Base-by-base conservation (phyloP, 78 protist genomes). In the Protostelium mycophagum region DNA sequence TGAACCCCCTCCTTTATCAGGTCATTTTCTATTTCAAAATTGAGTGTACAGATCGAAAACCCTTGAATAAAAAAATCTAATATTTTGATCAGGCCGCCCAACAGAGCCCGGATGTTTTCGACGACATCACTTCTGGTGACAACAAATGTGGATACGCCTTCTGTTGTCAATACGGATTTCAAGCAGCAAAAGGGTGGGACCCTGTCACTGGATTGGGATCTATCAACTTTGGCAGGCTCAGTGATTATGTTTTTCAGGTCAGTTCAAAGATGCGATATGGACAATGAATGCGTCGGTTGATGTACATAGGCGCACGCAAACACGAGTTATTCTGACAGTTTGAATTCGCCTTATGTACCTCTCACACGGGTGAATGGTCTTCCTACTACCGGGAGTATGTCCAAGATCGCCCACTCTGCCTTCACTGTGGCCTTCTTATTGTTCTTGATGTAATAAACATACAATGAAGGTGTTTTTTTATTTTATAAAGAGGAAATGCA, bases 1-100 rank as follows among this genome's bases (percentile, higher is more conserved):
- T 96, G 39, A 96, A 96, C 92, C 97, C 97, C 35, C 87, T 89
- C 23, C 28, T 96, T 29, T 96, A 96, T 84, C 38, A 51, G 73
- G 73, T 51, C 31, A 51, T 51, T 5, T 25, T 16, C 31, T 51
- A 16, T 51, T 5, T 25, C 73, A n/a, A n/a, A n/a, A n/a, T n/a
- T n/a, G n/a, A n/a, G n/a, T n/a, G n/a, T n/a, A n/a, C n/a, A n/a
- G n/a, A n/a, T n/a, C n/a, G n/a, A n/a, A n/a, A n/a, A n/a, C n/a
- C n/a, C n/a, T n/a, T n/a, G 73, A 25, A 16, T 51, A 16, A 51
- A 25, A 16, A 51, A 5, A 16, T 51, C 73, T 25, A 25, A 5
- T 51, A 5, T 25, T 51, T 51, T 16, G 31, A 51, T 25, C 73
- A 84, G 83, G 29, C 35, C 25, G 89, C 88, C 36, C 73, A 25